Percentiles rank a stretch among this genome's conserved stretches.
Evolutionary conservation across 148 eudicot genomes (phyloP).

Genomic region (Camellia japonica): DNA sequence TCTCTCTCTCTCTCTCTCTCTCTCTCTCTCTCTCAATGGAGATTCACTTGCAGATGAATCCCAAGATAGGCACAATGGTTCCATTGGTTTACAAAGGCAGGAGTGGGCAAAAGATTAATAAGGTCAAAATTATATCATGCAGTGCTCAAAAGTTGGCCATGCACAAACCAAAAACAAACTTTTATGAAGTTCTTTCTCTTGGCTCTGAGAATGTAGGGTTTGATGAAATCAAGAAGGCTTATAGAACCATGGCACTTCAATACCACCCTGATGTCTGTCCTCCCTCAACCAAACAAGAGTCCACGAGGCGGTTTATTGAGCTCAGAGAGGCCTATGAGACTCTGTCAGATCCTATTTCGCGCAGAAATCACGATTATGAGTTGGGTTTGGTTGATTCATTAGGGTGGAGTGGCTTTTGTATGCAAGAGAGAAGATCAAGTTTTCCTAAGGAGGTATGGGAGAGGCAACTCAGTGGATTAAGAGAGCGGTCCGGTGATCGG

Average conservation of each 20-base stretch:
- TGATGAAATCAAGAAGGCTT: constrained; percentile 39
- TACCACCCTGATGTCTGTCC: constrained; percentile 36
- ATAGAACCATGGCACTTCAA: constrained; percentile 26
- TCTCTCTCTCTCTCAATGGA: background rate
- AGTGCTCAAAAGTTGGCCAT: constrained; percentile 9
- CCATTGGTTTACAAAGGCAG: background rate
- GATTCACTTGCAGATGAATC: background rate
- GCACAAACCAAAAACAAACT: constrained; percentile 18
- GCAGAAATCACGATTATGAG: constrained; percentile 27
- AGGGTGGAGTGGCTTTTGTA: background rate
- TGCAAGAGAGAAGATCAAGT: background rate
- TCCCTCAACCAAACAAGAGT: constrained; percentile 28
- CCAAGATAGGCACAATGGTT: background rate
- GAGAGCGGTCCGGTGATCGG: constrained; percentile 17
- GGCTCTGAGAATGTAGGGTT: constrained; percentile 18
- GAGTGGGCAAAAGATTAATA: background rate
- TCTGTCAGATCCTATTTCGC: constrained; percentile 27
- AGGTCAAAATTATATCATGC: constrained; percentile 16
- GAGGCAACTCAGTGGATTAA: constrained; percentile 29
- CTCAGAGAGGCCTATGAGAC: constrained; percentile 29
- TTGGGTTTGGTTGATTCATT: constrained; percentile 18
- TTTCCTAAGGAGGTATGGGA: constrained; percentile 33
- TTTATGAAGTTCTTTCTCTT: constrained; percentile 30
- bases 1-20: no score
- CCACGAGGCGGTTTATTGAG: constrained; percentile 29